Percentiles rank a stretch among this genome's conserved stretches.
phyloP scores from a whole-genome alignment of 2,329 filamentous ascomycete genomes.

The Alternaria rosae region DNA sequence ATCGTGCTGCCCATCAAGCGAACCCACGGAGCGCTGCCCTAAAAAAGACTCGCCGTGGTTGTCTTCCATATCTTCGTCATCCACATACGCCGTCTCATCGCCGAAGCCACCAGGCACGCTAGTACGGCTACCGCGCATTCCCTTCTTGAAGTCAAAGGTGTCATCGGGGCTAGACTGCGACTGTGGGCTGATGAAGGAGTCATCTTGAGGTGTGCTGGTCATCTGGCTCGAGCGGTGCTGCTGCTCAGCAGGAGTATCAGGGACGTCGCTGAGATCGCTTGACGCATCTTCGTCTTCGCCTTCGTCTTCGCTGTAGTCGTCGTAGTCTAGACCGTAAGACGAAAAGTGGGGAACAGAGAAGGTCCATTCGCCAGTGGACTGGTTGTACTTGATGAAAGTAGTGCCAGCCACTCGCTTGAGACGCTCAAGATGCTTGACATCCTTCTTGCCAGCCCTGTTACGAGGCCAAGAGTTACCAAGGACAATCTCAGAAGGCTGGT shows the following conservation, averaged over 20 bases:
- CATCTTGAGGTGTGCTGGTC: conserved; percentile 45
- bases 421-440: conserved; percentile 82
- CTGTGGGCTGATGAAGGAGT: conserved; percentile 48
- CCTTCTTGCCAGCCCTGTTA: conserved; percentile 69
- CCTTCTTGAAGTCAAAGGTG: conserved; percentile 64
- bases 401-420: conserved; percentile 82
- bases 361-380: conserved; percentile 82
- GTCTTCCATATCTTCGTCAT: conserved; percentile 63
- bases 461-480: conserved; percentile 94
- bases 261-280: conserved; percentile 49
- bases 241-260: conserved; percentile 55
- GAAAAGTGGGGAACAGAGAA: conserved; percentile 98
- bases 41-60: conserved; percentile 77
- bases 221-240: conserved; percentile 43
- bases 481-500: conserved; percentile 87
- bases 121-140: conserved; percentile 55
- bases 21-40: conserved; percentile 89
- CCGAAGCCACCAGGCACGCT: conserved; percentile 83
- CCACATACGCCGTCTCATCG: conserved; percentile 62
- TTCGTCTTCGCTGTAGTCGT: conserved; percentile 70
- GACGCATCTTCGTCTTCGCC: conserved; percentile 50
- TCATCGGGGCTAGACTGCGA: conserved; percentile 59
- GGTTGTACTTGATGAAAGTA: conserved; percentile 80
- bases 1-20: conserved; percentile 67
- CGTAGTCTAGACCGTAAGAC: conserved; percentile 86